Evolutionary conservation across 108 stramenopile genomes (phyloP).

Genomic region (Cyclotella choctawhatcheeana): DNA sequence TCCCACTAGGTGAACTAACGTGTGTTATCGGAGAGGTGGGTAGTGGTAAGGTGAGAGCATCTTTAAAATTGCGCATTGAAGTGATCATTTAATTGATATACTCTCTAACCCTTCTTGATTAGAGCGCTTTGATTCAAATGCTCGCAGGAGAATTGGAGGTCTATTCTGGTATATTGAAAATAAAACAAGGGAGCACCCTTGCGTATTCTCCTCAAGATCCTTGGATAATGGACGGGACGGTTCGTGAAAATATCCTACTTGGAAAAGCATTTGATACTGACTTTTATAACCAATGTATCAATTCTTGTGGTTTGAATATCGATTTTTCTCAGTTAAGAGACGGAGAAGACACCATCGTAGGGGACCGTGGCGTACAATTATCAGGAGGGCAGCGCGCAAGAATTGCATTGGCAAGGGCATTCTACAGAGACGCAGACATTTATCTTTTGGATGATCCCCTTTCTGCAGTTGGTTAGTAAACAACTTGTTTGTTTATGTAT

Average conservation of each 20-base stretch:
- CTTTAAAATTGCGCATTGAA: constrained; percentile 12
- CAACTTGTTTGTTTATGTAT: not conserved
- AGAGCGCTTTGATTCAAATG: constrained; percentile 11
- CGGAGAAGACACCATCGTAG: constrained; percentile 88
- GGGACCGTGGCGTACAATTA: constrained; percentile 92
- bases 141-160: constrained; percentile 68
- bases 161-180: constrained; percentile 42
- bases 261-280: constrained; percentile 58
- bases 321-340: constrained; percentile 77
- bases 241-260: constrained; percentile 88
- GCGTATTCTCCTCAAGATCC: constrained; percentile 92
- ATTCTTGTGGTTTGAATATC: constrained; percentile 75
- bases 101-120: too few species aligned
- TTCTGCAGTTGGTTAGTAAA: constrained; percentile 65
- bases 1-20: constrained; percentile 53
- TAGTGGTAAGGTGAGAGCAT: constrained; percentile 57
- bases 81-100: not conserved
- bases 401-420: constrained; percentile 83
- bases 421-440: constrained; percentile 73
- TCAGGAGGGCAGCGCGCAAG: constrained; percentile 94
- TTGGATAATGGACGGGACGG: constrained; percentile 92
- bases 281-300: constrained; percentile 67
- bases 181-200: constrained; percentile 52
- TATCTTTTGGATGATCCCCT: constrained; percentile 92
- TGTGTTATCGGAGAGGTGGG: constrained; percentile 74